Conservation (phyloP, 768 basidiomycete genomes). For the Boletus reticulatus region DNA sequence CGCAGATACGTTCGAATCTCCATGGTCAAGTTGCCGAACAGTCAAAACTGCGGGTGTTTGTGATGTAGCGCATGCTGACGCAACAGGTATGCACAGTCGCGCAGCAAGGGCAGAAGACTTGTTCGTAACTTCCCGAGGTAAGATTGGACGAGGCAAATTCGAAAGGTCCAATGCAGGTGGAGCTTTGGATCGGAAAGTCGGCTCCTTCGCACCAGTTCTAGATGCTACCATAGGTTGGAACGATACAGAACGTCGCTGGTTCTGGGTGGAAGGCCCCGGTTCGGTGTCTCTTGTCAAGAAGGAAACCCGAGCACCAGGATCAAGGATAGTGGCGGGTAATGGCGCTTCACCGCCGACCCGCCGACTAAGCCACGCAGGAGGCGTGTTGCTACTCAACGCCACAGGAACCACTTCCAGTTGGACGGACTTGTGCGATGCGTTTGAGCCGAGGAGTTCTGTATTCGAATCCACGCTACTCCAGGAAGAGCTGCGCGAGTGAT, state of each 20-base stretch:
- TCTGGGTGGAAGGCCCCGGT: neutral
- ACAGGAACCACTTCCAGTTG: neutral
- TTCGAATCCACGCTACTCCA: constrained; percentile 18
- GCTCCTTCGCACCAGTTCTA: neutral
- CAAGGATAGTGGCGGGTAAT: neutral
- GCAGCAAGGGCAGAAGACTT: constrained; percentile 9
- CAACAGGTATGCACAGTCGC: constrained; percentile 9
- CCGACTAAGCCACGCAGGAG: constrained; percentile 9
- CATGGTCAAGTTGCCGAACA: constrained; percentile 8
- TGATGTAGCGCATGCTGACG: neutral
- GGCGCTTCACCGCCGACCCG: constrained; percentile 8
- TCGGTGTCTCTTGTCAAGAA: neutral
- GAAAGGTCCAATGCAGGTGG: constrained; percentile 7
- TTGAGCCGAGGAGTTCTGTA: constrained; percentile 9
- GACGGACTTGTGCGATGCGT: constrained; percentile 4
- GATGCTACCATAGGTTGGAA: neutral
- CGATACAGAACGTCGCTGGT: neutral
- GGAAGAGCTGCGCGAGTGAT: constrained; percentile 14
- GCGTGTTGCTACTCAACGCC: neutral
- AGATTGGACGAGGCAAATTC: neutral
- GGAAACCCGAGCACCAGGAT: neutral
- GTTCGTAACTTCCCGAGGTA: neutral
- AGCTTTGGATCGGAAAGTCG: constrained; percentile 5
- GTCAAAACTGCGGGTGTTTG: neutral
- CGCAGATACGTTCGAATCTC: constrained; percentile 4